These are phyloP conservation scores for Astraeus odoratus DNA, from an alignment of 768 basidiomycete genomes.

Conservation along the genomic window DNA sequence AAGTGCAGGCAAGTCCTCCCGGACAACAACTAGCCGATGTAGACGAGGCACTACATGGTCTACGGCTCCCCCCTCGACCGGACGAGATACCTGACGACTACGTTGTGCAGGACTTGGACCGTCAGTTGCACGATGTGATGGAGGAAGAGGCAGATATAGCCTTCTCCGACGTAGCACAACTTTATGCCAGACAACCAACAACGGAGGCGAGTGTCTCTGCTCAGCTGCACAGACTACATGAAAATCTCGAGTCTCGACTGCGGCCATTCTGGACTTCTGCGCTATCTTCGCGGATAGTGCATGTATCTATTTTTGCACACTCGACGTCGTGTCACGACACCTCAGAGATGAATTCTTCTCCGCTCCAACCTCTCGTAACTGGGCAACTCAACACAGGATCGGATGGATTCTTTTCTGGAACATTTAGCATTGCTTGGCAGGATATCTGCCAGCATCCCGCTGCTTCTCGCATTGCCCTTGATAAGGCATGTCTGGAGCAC, in stretches of 20 bases:
- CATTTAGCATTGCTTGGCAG: slow-evolving; percentile 63
- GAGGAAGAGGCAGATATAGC: slow-evolving; percentile 10
- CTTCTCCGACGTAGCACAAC: slow-evolving; percentile 4
- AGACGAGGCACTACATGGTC: slow-evolving; percentile 18
- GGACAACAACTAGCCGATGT: slow-evolving; percentile 17
- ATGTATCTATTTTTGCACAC: slow-evolving; percentile 51
- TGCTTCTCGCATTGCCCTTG: slow-evolving; percentile 51
- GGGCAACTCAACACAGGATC: slow-evolving; percentile 49
- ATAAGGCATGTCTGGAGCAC: slow-evolving; percentile 32
- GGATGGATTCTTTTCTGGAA: slow-evolving; percentile 70
- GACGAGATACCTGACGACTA: slow-evolving; percentile 55
- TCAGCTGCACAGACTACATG: slow-evolving; percentile 51
- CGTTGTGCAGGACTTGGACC: slow-evolving; percentile 50
- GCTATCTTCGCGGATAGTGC: slow-evolving; percentile 54
- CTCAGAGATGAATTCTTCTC: slow-evolving; percentile 21
- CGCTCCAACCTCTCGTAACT: slow-evolving; percentile 41
- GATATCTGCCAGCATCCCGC: slow-evolving; percentile 54
- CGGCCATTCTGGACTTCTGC: slow-evolving; percentile 78
- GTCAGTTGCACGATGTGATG: slow-evolving; percentile 32
- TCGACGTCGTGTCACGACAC: slow-evolving; percentile 14
- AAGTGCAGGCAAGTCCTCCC: slow-evolving; percentile 31
- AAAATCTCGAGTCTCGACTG: slow-evolving; percentile 71
- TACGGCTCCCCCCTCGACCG: slow-evolving; percentile 49
- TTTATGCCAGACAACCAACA: slow-evolving; percentile 12
- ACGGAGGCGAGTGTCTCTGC: slow-evolving; percentile 15